These are phyloP conservation scores for Reticulascus tulasneorum DNA, from an alignment of 2,329 filamentous ascomycete species.

Conservation along the genomic window DNA sequence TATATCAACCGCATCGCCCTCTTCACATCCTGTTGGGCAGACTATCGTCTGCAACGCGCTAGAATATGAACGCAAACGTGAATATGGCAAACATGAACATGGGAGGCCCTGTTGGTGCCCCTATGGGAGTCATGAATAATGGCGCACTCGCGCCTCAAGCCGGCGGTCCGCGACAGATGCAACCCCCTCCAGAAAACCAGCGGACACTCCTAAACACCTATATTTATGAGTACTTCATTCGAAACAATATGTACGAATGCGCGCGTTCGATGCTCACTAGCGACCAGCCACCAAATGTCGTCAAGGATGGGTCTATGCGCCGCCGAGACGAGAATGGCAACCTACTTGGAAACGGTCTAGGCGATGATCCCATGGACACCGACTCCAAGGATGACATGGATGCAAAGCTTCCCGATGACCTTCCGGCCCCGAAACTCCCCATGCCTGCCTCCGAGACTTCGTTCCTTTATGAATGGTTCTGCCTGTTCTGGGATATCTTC, in stretches of 20 bases:
- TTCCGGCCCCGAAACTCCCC: slow-evolving; percentile 70
- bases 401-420: slow-evolving; percentile 70
- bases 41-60: slow-evolving; percentile 32
- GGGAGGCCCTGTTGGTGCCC: slow-evolving; percentile 62
- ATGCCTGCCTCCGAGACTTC: slow-evolving; percentile 64
- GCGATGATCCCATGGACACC: slow-evolving; percentile 75
- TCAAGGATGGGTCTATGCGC: slow-evolving; percentile 65
- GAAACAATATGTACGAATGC: slow-evolving; percentile 77
- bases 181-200: slow-evolving; percentile 31
- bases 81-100: slow-evolving; percentile 69
- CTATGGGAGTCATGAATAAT: slow-evolving; percentile 66
- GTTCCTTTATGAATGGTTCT: slow-evolving; percentile 97
- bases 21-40: slow-evolving; percentile 23
- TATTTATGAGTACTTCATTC: slow-evolving; percentile 89
- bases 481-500: slow-evolving; percentile 95
- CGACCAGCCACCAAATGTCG: slow-evolving; percentile 62
- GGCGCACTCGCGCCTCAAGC: slow-evolving; percentile 32
- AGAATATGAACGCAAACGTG: slow-evolving; percentile 54
- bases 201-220: slow-evolving; percentile 72
- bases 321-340: slow-evolving; percentile 66
- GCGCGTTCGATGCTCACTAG: slow-evolving; percentile 69
- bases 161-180: slow-evolving; percentile 17
- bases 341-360: slow-evolving; percentile 61
- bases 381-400: slow-evolving; percentile 76
- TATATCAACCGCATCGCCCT: slow-evolving; percentile 17